A percentile compares a stretch with the other conserved stretches of the same genome.
Conservation (phyloP, 2,329 filamentous ascomycete genomes). For the Fusarium haematococcum region DNA sequence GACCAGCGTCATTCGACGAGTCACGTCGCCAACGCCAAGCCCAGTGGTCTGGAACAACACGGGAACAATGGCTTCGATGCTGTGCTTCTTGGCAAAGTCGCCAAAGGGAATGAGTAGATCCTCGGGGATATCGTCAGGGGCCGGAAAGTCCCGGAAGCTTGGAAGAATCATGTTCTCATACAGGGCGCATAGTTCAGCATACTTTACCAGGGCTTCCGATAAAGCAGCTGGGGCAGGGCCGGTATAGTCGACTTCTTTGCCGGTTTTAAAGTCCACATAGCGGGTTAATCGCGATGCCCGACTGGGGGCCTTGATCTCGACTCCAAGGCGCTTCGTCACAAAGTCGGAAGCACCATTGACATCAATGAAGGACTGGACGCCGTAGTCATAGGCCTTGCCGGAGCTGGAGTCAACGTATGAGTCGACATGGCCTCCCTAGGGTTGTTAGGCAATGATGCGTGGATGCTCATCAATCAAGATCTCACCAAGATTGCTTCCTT, state of each 20-base stretch:
- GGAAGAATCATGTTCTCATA: conserved; percentile 50
- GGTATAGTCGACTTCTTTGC: conserved; percentile 45
- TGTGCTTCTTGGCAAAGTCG: conserved; percentile 61
- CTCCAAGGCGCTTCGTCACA: conserved; percentile 56
- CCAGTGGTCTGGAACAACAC: conserved; percentile 54
- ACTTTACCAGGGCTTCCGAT: conserved; percentile 43
- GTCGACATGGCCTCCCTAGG: conserved; percentile 61
- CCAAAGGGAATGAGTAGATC: conserved; percentile 59
- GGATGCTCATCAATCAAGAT: background rate
- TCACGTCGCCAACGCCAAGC: conserved; percentile 59
- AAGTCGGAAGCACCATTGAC: conserved; percentile 55
- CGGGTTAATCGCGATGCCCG: conserved; percentile 44
- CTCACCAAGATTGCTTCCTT: conserved; percentile 48
- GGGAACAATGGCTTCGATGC: conserved; percentile 56
- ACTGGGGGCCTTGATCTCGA: conserved; percentile 44
- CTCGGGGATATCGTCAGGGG: conserved; percentile 48
- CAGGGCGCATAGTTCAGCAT: conserved; percentile 43
- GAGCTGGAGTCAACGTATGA: conserved; percentile 60
- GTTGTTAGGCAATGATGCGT: background rate
- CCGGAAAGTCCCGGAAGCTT: conserved; percentile 55
- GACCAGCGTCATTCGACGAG: conserved; percentile 57
- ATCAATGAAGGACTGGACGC: conserved; percentile 53
- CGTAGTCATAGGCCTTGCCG: conserved; percentile 49
- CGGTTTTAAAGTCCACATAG: conserved; percentile 53
- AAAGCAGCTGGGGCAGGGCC: conserved; percentile 36